Base-by-base conservation (phyloP, 768 basidiomycete species). In the Tricholoma flavovirens region DNA sequence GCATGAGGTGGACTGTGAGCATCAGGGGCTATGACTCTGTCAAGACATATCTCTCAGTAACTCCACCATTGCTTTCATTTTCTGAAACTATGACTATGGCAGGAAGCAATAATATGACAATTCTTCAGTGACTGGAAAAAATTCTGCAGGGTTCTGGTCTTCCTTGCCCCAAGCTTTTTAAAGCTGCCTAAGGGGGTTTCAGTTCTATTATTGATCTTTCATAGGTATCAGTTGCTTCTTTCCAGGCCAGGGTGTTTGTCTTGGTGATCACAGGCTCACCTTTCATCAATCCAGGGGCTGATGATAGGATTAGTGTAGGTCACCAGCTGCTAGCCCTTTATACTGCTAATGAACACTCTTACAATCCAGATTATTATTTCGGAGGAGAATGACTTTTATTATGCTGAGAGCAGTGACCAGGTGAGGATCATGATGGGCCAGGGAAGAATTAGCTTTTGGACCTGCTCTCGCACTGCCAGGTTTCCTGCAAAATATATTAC, bases 211-310 rank as follows among this genome's bases (percentile, higher is more conserved):
- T 55, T 29, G 48, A 55, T 49, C 33, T 55, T 14, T 33, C 35
- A 3, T 7, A 49, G 32, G 22, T 49, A n/a, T 35, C 48, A 14
- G 36, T 4, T 12, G 10, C 54, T 32, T 12, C 32, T 33, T 55
- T 55, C 50, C 36, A 19, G 5, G 24, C 54, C 33, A 17, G 46
- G 5, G 36, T 55, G 45, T 42, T 55, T 55, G 48, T 33, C 12
- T 55, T 46, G 46, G 54, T 48, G 5, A 36, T 33, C 19, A 55
- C 54, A 24, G 54, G 54, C 12, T 49, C 46, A 9, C 48, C 45
- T 38, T 49, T 40, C 12, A 49, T 49, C 4, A 17, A 33, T n/a
- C 24, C 22, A 17, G 15, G 32, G 4, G 32, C 26, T 17, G 48
- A 33, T 29, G 24, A 29, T 21, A 43, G 24, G 14, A 49, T 29